Evolutionary conservation across 1,284 basidiomycete genomes (phyloP).

Genomic region (Golubevia pallescens): DNA sequence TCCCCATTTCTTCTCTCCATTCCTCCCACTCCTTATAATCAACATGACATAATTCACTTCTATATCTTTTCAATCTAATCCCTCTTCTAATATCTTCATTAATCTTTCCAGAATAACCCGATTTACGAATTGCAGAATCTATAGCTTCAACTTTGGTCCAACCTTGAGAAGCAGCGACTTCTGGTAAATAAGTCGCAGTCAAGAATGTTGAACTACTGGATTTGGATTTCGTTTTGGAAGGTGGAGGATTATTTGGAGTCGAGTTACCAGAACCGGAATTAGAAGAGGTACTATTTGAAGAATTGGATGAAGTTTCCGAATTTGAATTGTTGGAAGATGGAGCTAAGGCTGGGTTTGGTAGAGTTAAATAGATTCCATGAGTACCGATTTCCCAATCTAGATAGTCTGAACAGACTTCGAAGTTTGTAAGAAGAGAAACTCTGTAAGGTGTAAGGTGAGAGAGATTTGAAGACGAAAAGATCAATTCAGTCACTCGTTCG

Average conservation of each 20-base stretch:
- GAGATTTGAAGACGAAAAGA: not conserved
- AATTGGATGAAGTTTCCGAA: not conserved
- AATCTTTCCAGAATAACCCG: too few species aligned
- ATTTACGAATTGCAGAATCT: conserved; percentile 88
- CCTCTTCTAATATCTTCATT: too few species aligned
- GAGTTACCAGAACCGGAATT: not conserved
- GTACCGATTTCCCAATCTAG: conserved; percentile 89
- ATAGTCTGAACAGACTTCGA: conserved; percentile 82
- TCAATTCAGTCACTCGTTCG: not conserved
- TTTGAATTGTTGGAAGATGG: conserved; percentile 69
- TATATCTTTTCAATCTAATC: too few species aligned
- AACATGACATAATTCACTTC: too few species aligned
- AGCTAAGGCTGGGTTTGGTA: conserved; percentile 75
- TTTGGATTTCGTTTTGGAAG: conserved; percentile 9
- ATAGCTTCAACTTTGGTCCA: conserved; percentile 90
- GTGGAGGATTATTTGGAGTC: conserved; percentile 6
- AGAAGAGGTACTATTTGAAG: not conserved
- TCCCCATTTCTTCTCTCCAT: too few species aligned
- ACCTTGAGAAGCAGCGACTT: conserved; percentile 88
- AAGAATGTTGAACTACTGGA: conserved; percentile 58
- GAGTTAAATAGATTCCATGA: conserved; percentile 89
- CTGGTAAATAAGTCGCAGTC: conserved; percentile 91
- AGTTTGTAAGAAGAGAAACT: conserved; percentile 88
- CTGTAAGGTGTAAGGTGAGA: conserved; percentile 65
- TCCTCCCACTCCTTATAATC: too few species aligned